Evolutionary conservation across 805 yeast genomes (phyloP), one percentile per base, ranked within the genome.

Genomic region (Lipomyces lipofer): DNA sequence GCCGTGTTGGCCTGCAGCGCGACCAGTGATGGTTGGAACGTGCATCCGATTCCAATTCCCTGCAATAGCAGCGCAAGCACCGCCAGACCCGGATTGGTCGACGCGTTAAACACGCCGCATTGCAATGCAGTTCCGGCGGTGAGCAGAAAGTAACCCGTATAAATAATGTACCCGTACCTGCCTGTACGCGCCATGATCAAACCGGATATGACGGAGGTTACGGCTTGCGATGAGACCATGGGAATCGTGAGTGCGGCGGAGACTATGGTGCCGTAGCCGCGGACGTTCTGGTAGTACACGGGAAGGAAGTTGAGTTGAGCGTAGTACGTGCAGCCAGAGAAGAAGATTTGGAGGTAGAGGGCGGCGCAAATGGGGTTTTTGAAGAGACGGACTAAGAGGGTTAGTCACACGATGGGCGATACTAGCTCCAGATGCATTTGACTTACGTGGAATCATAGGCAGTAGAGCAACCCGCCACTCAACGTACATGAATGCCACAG

Each of bases 21-120:
- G 9, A 81, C 77, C 69, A 80, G 72, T 0, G 80, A 75, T 3
- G 83, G 83, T 63, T 80, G 84, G 71, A 79, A 78, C 19, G 78
- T 74, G 47, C 71, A 71, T 1, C 82, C 85, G 7, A 73, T 70
- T 0, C 83, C 81, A 17, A 66, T 43, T 22, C 81, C 79, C 49
- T 69, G 64, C 54, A 77, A 38, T 43, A 69, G 21, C 49, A 75
- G 55, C 1, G 74, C 67, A 30, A 75, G 68, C 4, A 64, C 70
- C 35, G 75, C 67, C 0, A 72, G 77, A 1, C 67, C 73, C n/a
- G 63, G 63, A 6, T 72, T 64, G 5, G 69, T 48, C 3, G 64
- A 59, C 33, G 64, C 64, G 65, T 71, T 71, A 48, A 69, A 66
- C 0, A 71, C 38, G 10, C 43, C 63, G 3, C 77, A 61, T 52